Base-by-base conservation (phyloP, 768 basidiomycete species). In the Lepiota brunneoincarnata region DNA sequence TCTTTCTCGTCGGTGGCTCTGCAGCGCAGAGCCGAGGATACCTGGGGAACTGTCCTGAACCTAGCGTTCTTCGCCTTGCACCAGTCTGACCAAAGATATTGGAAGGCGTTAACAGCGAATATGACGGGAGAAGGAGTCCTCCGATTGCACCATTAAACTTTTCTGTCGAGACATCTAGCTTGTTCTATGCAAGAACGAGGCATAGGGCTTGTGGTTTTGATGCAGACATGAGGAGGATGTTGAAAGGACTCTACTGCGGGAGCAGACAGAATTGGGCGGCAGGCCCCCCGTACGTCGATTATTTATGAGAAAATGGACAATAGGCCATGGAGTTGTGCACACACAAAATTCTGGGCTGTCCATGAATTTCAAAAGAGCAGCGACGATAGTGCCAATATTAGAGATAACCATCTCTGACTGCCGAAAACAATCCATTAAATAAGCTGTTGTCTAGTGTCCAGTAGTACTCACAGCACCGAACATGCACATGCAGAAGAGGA, bases 331-430 rank as follows among this genome's bases (percentile, higher is more conserved):
- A 31, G n/a, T n/a, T n/a, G n/a, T n/a, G n/a, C n/a, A n/a, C 31
- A 31, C 31, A 31, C 31, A 28, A 28, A 28, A 2, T 31, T 10
- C 2, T 31, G 31, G 31, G 4, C 3, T 9, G 31, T 31, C 26
- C 31, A 31, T 9, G 31, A 10, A 31, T 31, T 31, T 10, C 31
- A 31, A 31, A 31, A 91, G 76, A 12, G 90, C 84, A 3, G 86
- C 69, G 12, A 86, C 78, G 47, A 92, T 87, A 1, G 86, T 83
- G 35, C 89, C 90, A 43, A 93, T 84, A 61, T 91, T 93, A 17
- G 89, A 86, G n/a, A 92, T 83, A 18, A 93, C 76, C 89, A 90
- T 91, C 66, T 91, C 89, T 42, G 79, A 81, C 87, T 89, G 50
- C 5, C 15, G 37, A 40, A n/a, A n/a, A 34, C 2, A 26, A 50